Percentiles rank a stretch among this genome's conserved stretches.
phyloP scores from a whole-genome alignment of 805 yeast genomes.

The Wickerhamomyces xylosicus region DNA sequence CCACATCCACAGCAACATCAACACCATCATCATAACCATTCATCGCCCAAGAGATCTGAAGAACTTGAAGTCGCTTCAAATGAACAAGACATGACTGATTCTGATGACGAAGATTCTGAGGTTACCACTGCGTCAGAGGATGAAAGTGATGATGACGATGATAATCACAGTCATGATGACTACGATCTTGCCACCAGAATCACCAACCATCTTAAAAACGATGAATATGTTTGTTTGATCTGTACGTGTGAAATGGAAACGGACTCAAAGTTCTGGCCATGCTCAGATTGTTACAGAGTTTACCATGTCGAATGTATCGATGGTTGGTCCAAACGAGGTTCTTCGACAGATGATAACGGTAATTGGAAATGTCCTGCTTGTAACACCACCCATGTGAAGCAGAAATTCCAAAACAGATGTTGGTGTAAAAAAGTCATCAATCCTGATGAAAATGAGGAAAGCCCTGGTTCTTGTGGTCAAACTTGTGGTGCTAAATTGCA shows the following conservation, averaged over 20 bases:
- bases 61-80: background rate
- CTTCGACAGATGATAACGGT: conserved; percentile 47
- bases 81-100: background rate
- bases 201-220: conserved; percentile 47
- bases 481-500: conserved; percentile 51
- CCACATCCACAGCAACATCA: background rate
- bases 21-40: background rate
- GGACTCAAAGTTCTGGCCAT: conserved; percentile 65
- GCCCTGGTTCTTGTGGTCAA: conserved; percentile 87
- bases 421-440: conserved; percentile 82
- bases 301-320: conserved; percentile 78
- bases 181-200: conserved; percentile 26
- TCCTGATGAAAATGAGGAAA: conserved; percentile 46
- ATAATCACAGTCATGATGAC: conserved; percentile 12
- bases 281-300: conserved; percentile 67
- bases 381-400: conserved; percentile 35
- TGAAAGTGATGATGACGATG: conserved; percentile 11
- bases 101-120: conserved; percentile 2
- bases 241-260: conserved; percentile 77
- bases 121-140: background rate
- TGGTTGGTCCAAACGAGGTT: conserved; percentile 79
- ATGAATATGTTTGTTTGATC: conserved; percentile 74
- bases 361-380: conserved; percentile 87
- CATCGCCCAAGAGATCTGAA: no score
- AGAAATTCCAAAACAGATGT: conserved; percentile 56